Evolutionary conservation across 495 filamentous ascomycete species (phyloP), one percentile per base, ranked within the genome.

Genomic region (Pyrenula massariospora): DNA sequence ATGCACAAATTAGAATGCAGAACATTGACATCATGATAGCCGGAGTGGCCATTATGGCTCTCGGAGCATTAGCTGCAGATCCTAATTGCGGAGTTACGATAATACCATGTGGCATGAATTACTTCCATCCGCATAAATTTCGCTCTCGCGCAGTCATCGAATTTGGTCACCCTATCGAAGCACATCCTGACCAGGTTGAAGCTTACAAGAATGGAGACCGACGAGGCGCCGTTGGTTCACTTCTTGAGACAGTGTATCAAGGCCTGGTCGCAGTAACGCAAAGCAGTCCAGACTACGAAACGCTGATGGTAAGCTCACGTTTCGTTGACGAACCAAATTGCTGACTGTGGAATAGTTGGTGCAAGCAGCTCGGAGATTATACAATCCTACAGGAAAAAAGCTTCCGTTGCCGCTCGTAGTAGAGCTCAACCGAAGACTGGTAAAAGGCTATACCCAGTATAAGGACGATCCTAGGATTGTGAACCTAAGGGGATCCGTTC

Each of bases 91-190:
- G 87, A n/a, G 66, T 99, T 60, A 94, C 89, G 68, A 97, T 99
- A 62, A 87, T 99, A n/a, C 94, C 94, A n/a, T 92, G 90, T 53
- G 94, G 94, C 58, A 97, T 97, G 93, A 99, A 99, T 65, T 99
- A 99, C 70, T 99, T 99, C 72, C 93, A 99, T 70, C 87, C 93
- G 2, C 93, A 99, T 73, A 99, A 97, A 67, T 99, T 99, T 71
- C 84, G 93, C 19, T 99, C 93, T 53, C 80, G 93, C 65, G 94
- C 94, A 42, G 93, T 99, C 1, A 82, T 99, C 58, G 93, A 99
- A 62, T 99, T 99, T 66, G 93, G 94, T 21, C 83, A 77, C 23
- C 91, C 93, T 2, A 76, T 97, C 31, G 86, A 94, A 57, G 81
- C 96, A 10, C 87, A 89, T 1, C 70, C 67, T 23, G 86, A 95